phyloP scores from a whole-genome alignment of 148 eudicot genomes.

The Talinum fruticosum region DNA sequence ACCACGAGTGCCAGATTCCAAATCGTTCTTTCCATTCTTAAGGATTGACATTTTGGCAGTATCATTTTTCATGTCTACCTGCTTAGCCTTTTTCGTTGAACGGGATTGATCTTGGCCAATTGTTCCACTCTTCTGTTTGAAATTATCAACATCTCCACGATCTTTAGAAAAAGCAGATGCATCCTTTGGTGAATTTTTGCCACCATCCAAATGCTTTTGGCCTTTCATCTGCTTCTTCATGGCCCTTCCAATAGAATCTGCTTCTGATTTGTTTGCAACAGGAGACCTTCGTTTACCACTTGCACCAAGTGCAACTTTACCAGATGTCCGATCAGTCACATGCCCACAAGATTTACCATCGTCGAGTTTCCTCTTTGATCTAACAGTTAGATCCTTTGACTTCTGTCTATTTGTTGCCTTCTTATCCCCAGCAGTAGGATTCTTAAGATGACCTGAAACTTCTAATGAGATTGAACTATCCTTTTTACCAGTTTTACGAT shows the following conservation, averaged over 20 bases:
- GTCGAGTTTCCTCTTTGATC: conserved; percentile 39
- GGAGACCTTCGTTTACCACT: conserved; percentile 31
- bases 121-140: conserved; percentile 31
- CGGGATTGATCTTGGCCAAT: conserved; percentile 32
- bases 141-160: conserved; percentile 29
- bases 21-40: conserved; percentile 22
- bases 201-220: conserved; percentile 32
- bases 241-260: conserved; percentile 27
- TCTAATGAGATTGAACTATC: conserved; percentile 22
- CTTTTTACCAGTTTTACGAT: conserved; percentile 16
- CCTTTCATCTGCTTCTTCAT: conserved; percentile 36
- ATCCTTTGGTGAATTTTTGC: conserved; percentile 30
- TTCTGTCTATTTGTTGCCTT: conserved; percentile 36
- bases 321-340: conserved; percentile 25
- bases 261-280: conserved; percentile 29
- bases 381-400: conserved; percentile 28
- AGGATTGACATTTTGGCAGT: conserved; percentile 25
- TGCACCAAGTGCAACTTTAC: conserved; percentile 33
- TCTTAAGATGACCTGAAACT: conserved; percentile 26
- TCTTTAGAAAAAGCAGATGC: conserved; percentile 26
- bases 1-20: conserved; percentile 26
- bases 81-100: conserved; percentile 48
- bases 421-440: conserved; percentile 35
- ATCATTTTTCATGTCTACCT: conserved; percentile 35
- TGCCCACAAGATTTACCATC: conserved; percentile 24